These are phyloP conservation scores for Russula compacta DNA, from an alignment of 768 basidiomycete species.

Conservation along the genomic window DNA sequence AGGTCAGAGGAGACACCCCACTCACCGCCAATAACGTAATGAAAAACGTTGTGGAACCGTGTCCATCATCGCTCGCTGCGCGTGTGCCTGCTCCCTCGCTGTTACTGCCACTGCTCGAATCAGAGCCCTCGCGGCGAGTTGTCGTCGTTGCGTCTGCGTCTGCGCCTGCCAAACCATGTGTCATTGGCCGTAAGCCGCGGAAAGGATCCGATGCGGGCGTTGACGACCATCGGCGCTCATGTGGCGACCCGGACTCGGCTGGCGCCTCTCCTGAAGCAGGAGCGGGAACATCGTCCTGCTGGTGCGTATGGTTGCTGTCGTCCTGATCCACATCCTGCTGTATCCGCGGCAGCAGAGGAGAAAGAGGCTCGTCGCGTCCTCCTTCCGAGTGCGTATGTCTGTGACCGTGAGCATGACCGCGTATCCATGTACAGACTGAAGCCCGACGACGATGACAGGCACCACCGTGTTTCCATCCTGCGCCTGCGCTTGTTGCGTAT, in stretches of 20 bases:
- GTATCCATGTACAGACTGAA: slow-evolving; percentile 60
- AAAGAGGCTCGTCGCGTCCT: background rate
- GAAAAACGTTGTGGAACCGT: slow-evolving; percentile 63
- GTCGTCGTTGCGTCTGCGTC: slow-evolving; percentile 8
- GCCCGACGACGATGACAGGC: slow-evolving; percentile 75
- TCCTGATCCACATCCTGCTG: background rate
- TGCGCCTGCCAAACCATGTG: background rate
- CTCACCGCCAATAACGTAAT: slow-evolving; percentile 85
- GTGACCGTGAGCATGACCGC: slow-evolving; percentile 10
- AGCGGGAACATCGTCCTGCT: background rate
- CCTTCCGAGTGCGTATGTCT: background rate
- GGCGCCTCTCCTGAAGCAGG: background rate
- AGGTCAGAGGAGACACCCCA: too few species aligned
- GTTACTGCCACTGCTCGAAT: background rate
- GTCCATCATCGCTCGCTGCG: slow-evolving; percentile 12
- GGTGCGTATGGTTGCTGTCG: background rate
- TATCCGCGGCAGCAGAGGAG: background rate
- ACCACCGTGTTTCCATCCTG: slow-evolving; percentile 40
- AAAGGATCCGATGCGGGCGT: slow-evolving; percentile 56
- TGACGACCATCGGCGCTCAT: slow-evolving; percentile 48
- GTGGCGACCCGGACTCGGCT: background rate
- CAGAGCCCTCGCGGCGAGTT: slow-evolving; percentile 15
- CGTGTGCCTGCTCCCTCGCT: background rate
- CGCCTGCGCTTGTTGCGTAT: slow-evolving; percentile 7
- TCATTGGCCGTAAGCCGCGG: slow-evolving; percentile 39